These are phyloP conservation scores for Arabidopsis arenosa DNA, from an alignment of 345 rosid species.

Conservation along the genomic window DNA sequence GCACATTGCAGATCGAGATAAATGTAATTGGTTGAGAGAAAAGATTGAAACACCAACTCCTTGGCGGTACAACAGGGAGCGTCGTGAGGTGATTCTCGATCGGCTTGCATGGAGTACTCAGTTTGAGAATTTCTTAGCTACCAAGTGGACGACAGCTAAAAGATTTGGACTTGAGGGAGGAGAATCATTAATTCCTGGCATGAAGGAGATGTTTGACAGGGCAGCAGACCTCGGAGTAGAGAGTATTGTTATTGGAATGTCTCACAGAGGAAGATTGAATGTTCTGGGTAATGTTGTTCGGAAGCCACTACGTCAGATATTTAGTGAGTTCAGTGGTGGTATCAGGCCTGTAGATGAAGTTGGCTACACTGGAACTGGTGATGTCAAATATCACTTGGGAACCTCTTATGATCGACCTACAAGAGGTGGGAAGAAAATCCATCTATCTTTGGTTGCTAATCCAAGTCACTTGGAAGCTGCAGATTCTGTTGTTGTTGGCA, in stretches of 20 bases:
- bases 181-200: conserved; percentile 84
- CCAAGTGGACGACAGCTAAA: conserved; percentile 87
- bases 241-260: conserved; percentile 87
- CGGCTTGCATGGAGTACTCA: conserved; percentile 84
- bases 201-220: conserved; percentile 93
- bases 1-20: conserved; percentile 79
- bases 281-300: conserved; percentile 84
- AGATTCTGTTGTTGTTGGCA: conserved; percentile 82
- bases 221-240: conserved; percentile 83
- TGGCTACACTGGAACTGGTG: conserved; percentile 91
- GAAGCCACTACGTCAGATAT: conserved; percentile 79
- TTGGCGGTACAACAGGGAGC: conserved; percentile 67
- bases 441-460: conserved; percentile 85
- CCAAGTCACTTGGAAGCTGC: conserved; percentile 96
- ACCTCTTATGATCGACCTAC: conserved; percentile 91
- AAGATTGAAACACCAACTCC: conserved; percentile 85
- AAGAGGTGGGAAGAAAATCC: conserved; percentile 82
- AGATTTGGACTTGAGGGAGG: conserved; percentile 92
- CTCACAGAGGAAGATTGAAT: conserved; percentile 84
- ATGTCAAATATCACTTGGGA: conserved; percentile 88
- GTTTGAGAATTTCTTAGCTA: conserved; percentile 87
- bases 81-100: conserved; percentile 80
- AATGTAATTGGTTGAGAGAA: conserved; percentile 87
- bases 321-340: conserved; percentile 84
- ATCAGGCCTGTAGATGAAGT: conserved; percentile 86